These are phyloP conservation scores for Yarrowia hollandica DNA, from an alignment of 805 yeast species.

Conservation along the genomic window DNA sequence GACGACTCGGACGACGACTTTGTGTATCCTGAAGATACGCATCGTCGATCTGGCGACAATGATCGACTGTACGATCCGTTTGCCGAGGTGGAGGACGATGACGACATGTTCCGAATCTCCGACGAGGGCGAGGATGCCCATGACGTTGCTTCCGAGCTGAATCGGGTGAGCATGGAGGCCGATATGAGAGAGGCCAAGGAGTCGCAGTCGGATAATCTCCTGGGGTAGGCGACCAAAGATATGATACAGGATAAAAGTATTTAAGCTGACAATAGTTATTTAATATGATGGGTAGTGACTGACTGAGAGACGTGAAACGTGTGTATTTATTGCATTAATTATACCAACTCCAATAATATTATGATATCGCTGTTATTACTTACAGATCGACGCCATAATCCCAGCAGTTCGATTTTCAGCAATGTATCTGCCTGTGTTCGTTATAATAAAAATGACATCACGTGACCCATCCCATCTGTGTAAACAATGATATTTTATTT, in stretches of 20 bases:
- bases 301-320: no score
- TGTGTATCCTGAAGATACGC: neutral
- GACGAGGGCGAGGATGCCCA: conserved; percentile 21
- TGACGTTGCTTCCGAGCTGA: conserved; percentile 5
- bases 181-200: neutral
- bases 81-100: conserved; percentile 25
- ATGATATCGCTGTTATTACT: no score
- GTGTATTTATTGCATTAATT: no score
- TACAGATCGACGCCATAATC: no score
- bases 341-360: no score
- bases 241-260: neutral
- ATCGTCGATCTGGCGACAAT: conserved; percentile 9
- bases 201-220: neutral
- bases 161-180: conserved; percentile 11
- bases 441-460: no score
- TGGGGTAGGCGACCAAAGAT: neutral
- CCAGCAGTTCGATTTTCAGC: no score
- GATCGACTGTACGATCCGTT: conserved; percentile 2
- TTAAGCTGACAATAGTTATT: conserved; percentile 2
- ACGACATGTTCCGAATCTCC: conserved; percentile 31
- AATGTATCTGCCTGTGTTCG: no score
- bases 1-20: conserved; percentile 33
- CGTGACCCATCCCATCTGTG: no score
- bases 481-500: no score
- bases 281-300: neutral